phyloP scores from a whole-genome alignment of 108 stramenopile species.

The Aurantiochytrium sp. region DNA sequence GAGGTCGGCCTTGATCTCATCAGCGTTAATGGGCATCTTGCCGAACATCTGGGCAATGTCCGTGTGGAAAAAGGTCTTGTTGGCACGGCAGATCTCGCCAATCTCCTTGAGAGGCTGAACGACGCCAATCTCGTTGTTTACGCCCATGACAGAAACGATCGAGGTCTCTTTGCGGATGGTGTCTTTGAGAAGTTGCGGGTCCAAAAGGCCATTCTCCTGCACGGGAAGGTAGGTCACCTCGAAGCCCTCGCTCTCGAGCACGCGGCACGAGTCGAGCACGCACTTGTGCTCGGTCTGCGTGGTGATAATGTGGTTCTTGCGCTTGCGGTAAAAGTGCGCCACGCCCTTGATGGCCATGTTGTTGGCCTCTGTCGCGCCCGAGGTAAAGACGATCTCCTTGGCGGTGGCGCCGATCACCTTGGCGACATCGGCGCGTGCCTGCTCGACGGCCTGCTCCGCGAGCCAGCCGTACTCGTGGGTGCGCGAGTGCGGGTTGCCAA shows the following conservation, averaged over 20 bases:
- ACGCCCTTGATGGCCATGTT: conserved; percentile 96
- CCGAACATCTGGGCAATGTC: conserved; percentile 98
- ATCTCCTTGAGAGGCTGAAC: conserved; percentile 90
- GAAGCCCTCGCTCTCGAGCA: conserved; percentile 88
- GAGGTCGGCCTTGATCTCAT: conserved; percentile 85
- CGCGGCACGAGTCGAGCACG: conserved; percentile 91
- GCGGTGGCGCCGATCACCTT: conserved; percentile 72
- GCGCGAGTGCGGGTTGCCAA: conserved; percentile 94
- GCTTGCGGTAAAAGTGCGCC: conserved; percentile 77
- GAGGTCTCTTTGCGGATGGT: conserved; percentile 87
- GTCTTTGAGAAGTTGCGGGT: conserved; percentile 71
- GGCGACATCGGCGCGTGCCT: conserved; percentile 69
- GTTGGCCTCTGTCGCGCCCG: conserved; percentile 96
- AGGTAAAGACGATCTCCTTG: conserved; percentile 96
- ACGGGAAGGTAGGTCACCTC: conserved; percentile 95
- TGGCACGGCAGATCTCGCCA: conserved; percentile 76
- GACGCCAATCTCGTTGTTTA: conserved; percentile 99
- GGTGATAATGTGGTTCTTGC: conserved; percentile 88
- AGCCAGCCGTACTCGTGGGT: conserved; percentile 98
- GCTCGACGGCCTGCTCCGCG: conserved; percentile 78
- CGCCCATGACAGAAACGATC: conserved; percentile 92
- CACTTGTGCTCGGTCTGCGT: conserved; percentile 99
- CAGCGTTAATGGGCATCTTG: conserved; percentile 90
- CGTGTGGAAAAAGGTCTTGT: conserved; percentile 91
- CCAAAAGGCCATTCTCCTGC: conserved; percentile 74